phyloP scores from a whole-genome alignment of 1,284 basidiomycete genomes.

The Cutaneotrichosporon sp. region DNA sequence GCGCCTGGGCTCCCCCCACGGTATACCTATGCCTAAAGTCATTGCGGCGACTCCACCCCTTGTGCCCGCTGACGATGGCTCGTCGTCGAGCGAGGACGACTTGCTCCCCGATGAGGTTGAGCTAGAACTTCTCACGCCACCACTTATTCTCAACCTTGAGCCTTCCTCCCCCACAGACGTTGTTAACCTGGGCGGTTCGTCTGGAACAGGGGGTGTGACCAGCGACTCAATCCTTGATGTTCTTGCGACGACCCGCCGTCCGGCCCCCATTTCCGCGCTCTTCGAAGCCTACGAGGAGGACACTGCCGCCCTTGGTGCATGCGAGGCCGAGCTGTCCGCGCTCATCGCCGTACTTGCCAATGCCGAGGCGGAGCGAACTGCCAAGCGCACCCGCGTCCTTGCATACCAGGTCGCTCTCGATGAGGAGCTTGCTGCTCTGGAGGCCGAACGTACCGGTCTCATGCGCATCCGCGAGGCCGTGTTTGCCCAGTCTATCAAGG shows the following conservation, averaged over 20 bases:
- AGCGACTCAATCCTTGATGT: not conserved
- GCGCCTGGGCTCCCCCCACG: not conserved
- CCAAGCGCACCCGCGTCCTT: not conserved
- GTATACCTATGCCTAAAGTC: not conserved
- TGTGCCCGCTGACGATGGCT: not conserved
- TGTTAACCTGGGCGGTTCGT: not conserved
- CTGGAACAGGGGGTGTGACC: not conserved
- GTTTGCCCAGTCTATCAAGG: not conserved
- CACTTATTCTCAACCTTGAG: not conserved
- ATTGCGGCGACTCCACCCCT: not conserved
- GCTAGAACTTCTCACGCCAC: not conserved
- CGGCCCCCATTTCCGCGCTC: constrained; percentile 1
- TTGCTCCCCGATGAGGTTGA: not conserved
- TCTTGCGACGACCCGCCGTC: not conserved
- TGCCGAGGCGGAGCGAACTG: not conserved
- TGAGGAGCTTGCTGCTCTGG: not conserved
- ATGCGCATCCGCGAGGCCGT: not conserved
- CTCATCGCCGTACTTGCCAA: not conserved
- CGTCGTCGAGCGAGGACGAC: not conserved
- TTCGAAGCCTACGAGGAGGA: constrained; percentile 1
- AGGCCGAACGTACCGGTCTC: not conserved
- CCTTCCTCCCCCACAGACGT: not conserved
- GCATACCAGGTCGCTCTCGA: not conserved
- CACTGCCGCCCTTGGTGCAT: not conserved
- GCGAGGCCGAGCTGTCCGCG: not conserved